Percentiles rank a stretch among this genome's conserved stretches.
Conservation (phyloP, 805 yeast genomes). For the Tanozyma kutaoensis region DNA sequence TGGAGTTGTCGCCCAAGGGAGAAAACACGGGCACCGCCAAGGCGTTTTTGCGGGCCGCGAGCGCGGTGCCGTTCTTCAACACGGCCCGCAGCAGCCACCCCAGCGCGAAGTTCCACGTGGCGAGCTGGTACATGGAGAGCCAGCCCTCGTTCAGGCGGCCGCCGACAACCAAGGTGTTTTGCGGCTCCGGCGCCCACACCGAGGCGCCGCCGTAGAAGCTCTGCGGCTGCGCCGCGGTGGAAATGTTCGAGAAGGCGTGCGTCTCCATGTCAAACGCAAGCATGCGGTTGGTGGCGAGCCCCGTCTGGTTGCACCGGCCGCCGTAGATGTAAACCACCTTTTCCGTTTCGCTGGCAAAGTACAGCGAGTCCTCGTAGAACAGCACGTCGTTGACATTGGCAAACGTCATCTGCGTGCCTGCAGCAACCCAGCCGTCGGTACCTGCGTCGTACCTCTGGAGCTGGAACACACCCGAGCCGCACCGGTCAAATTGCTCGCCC, state of each 20-base stretch:
- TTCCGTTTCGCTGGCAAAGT: slow-evolving; percentile 25
- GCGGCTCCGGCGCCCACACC: slow-evolving; percentile 29
- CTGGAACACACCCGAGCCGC: slow-evolving; percentile 15
- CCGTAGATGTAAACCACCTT: slow-evolving; percentile 40
- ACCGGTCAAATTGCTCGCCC: slow-evolving; percentile 4
- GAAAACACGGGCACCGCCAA: slow-evolving; percentile 42
- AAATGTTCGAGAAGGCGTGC: slow-evolving; percentile 20
- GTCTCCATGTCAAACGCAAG: slow-evolving; percentile 27
- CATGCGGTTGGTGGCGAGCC: slow-evolving; percentile 25
- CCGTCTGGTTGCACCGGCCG: slow-evolving; percentile 20
- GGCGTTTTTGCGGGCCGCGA: slow-evolving; percentile 38
- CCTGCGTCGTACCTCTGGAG: slow-evolving; percentile 9
- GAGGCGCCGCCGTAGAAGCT: slow-evolving; percentile 40
- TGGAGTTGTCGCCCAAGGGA: slow-evolving; percentile 8
- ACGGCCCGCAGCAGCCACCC: slow-evolving; percentile 48
- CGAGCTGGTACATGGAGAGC: slow-evolving; percentile 62
- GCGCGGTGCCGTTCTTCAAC: slow-evolving; percentile 28
- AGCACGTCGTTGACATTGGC: slow-evolving; percentile 13
- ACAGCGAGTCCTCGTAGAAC: slow-evolving; percentile 22
- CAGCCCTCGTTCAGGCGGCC: slow-evolving; percentile 53
- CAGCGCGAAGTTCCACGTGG: slow-evolving; percentile 54
- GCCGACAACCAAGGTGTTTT: slow-evolving; percentile 44
- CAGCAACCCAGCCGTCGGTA: slow-evolving; percentile 9
- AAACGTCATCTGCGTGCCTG: slow-evolving; percentile 7
- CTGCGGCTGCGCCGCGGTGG: slow-evolving; percentile 40